These are phyloP conservation scores for Botrytis elliptica DNA, from an alignment of 2,329 filamentous ascomycete genomes.

Conservation along the genomic window DNA sequence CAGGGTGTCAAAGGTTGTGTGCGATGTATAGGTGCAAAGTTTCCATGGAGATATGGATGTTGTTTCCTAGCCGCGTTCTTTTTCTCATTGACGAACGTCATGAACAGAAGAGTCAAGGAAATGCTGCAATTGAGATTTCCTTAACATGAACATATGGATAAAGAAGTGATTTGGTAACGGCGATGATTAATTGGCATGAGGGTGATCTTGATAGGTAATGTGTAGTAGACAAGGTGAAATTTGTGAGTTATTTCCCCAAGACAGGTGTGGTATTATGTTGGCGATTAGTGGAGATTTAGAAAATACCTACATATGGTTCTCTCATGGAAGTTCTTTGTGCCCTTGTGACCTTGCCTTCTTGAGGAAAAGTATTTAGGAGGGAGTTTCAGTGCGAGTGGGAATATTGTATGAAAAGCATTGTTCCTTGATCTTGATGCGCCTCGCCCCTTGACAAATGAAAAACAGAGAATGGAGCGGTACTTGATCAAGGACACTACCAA, in stretches of 20 bases:
- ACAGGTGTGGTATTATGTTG: not conserved
- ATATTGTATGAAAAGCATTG: not conserved
- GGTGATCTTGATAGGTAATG: not conserved
- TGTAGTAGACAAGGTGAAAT: not conserved
- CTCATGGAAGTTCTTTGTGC: not conserved
- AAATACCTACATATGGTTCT: not conserved
- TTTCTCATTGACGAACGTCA: slow-evolving; percentile 31
- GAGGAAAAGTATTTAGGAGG: not conserved
- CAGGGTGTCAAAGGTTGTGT: slow-evolving; percentile 57
- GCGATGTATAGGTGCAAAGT: slow-evolving; percentile 65
- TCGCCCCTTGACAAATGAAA: not conserved
- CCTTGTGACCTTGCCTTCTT: not conserved
- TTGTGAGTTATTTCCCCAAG: not conserved
- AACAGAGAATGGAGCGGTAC: not conserved
- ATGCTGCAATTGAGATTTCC: not conserved
- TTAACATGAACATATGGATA: slow-evolving; percentile 4
- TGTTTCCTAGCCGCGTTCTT: slow-evolving; percentile 30
- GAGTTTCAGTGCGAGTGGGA: not conserved
- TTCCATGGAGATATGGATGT: slow-evolving; percentile 58
- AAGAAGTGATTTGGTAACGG: not conserved
- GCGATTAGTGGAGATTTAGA: not conserved
- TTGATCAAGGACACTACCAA: not conserved
- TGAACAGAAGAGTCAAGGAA: slow-evolving; percentile 31
- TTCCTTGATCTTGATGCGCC: not conserved
- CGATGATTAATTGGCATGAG: not conserved